Base-by-base conservation (phyloP, 495 filamentous ascomycete species). In the Penicillium longicatenatum region DNA sequence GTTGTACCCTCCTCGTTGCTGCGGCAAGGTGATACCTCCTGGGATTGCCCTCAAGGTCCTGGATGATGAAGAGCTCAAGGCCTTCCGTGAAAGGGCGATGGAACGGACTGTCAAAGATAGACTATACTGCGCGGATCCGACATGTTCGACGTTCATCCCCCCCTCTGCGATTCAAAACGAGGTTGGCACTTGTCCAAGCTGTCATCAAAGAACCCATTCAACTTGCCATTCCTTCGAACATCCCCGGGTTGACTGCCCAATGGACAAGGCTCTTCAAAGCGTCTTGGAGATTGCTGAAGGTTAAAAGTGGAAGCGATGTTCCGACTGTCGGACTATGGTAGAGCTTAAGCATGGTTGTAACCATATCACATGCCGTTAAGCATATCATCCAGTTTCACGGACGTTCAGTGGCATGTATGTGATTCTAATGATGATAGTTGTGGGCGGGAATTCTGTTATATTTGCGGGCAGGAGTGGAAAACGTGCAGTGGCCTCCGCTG, bases 301-400 rank as follows among this genome's bases (percentile, higher is more conserved):
- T 1, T 41, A 61, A 7, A 29, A 54, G 16, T 68, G 65, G 65
- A 54, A 26, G 31, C 49, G 65, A 12, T 68, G 65, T 24, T 55
- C 31, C n/a, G 29, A 60, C 39, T 68, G 62, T 19, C 48, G 48
- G 4, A 52, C 62, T 3, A 62, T 68, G 59, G 57, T 68, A 3
- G 55, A 64, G 42, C 43, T 61, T 2, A 8, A 50, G 2, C 16
- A 44, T 44, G 62, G 65, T 19, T 68, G 62, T 24, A 58, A 65
- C 24, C 65, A 68, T 29, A 68, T 68, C 5, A 61, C 51, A 0
- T 65, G 65, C 30, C 50, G 57, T 62, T 68, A 33, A 51, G 62
- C 52, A 52, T 12, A 29, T 19, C 42, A 8, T 12, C 42, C 21
- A 17, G 19, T 44, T 7, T 6, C 26, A 26, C 3, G 26, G 42